phyloP scores from a whole-genome alignment of 768 basidiomycete species.

The Tubosaeta brunneosetosa region DNA sequence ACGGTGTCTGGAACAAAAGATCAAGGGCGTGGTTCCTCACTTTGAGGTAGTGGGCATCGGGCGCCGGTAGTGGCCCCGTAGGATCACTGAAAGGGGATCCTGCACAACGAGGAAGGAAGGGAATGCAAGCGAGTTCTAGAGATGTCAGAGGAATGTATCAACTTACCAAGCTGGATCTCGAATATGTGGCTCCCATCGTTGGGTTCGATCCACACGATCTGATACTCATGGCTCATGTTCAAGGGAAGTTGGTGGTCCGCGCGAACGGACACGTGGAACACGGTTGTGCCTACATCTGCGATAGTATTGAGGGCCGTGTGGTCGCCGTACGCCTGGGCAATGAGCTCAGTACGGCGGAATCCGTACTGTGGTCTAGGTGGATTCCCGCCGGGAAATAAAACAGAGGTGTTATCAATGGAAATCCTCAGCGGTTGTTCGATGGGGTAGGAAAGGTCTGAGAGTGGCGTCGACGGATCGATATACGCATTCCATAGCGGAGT shows the following conservation, averaged over 20 bases:
- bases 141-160: slow-evolving; percentile 3
- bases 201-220: slow-evolving; percentile 60
- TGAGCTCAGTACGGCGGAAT: neutral
- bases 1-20: neutral
- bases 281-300: slow-evolving; percentile 32
- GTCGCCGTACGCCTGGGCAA: neutral
- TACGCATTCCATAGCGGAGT: slow-evolving; percentile 47
- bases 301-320: neutral
- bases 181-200: slow-evolving; percentile 58
- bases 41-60: slow-evolving; percentile 47
- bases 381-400: slow-evolving; percentile 49
- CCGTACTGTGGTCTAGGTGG: slow-evolving; percentile 30
- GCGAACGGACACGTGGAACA: slow-evolving; percentile 49
- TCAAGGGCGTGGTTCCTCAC: slow-evolving; percentile 38
- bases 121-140: neutral
- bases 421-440: slow-evolving; percentile 49
- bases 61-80: slow-evolving; percentile 38
- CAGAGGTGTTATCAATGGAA: slow-evolving; percentile 47
- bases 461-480: neutral
- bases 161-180: slow-evolving; percentile 50
- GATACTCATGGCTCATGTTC: slow-evolving; percentile 57
- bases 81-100: slow-evolving; percentile 51
- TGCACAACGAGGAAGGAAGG: neutral
- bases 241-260: slow-evolving; percentile 38
- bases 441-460: slow-evolving; percentile 14